Evolutionary conservation across 495 filamentous ascomycete species (phyloP), one percentile per base, ranked within the genome.

Genomic region (Penicillium antarcticum): DNA sequence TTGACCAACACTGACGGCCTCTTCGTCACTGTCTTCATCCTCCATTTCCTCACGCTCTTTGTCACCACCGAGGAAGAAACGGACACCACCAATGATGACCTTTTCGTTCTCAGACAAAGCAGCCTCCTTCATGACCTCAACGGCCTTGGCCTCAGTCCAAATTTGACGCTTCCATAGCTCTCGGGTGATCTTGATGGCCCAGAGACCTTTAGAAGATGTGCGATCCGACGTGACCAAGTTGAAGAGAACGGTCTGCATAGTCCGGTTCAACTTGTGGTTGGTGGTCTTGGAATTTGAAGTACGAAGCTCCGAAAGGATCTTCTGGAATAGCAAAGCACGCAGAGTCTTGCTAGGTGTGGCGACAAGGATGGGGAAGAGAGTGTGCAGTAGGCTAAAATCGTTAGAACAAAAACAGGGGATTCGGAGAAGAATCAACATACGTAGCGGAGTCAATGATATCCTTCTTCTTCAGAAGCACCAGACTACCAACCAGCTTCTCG

Each of bases 51-150:
- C 94, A 48, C 91, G 80, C 71, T 96, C 94, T 66, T 92, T 87
- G 66, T 97, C 92, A 19, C 91, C 92, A 23, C 95, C 95, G 1
- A 99, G 75, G 74, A 99, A 99, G 75, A 97, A 99, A 26, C 88
- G 78, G 2, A 96, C 88, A 31, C 89, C 91, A 7, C 91, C 91
- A 13, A 84, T 69, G 33, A 94, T 82, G 14, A 97, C 89, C 71
- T 97, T 97, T 52, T 90, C 87, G 54, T 96, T 92, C 31, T 92
- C 83, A 2, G 87, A 79, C 52, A 96, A 68, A 44, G 80, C 80
- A 0, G 91, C 89, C 69, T 94, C 88, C 73, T 94, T 94, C 91
- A 97, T 97, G 39, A 96, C 84, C 60, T 94, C 90, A 38, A 95
- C 91, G 1, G 94, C 82, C 63, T 89, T 89, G 1, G 88, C 77